A percentile compares a stretch with the other conserved stretches of the same genome.
These are phyloP conservation scores for Trichoderma koningiopsis DNA, from an alignment of 2,329 filamentous ascomycete genomes.

Conservation along the genomic window DNA sequence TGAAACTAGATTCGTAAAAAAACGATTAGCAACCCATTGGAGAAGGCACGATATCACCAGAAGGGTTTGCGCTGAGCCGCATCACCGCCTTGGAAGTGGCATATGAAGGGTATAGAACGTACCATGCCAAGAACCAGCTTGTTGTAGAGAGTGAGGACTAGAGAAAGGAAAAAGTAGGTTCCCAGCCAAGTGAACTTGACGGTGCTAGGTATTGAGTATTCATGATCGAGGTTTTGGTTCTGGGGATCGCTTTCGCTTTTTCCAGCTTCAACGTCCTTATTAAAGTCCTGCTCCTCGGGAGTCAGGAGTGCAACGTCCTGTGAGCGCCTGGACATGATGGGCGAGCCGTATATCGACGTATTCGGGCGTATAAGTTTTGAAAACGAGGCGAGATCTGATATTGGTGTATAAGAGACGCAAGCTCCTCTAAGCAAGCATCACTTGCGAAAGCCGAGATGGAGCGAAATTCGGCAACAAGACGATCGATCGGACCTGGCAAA, in stretches of 20 bases:
- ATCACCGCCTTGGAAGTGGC: neutral
- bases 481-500: neutral
- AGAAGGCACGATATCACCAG: neutral
- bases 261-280: constrained; percentile 35
- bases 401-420: neutral
- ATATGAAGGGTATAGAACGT: constrained; percentile 28
- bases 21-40: neutral
- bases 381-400: neutral
- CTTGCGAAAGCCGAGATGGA: constrained; percentile 1
- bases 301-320: constrained; percentile 37
- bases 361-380: neutral
- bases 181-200: constrained; percentile 54
- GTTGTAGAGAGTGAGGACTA: constrained; percentile 59
- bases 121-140: constrained; percentile 58
- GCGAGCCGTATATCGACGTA: neutral
- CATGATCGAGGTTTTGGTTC: constrained; percentile 45
- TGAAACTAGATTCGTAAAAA: constrained; percentile 47
- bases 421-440: constrained; percentile 10
- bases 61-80: too few relatives aligned
- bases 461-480: neutral
- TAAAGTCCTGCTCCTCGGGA: constrained; percentile 37
- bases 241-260: constrained; percentile 34
- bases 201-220: constrained; percentile 48
- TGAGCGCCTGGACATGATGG: constrained; percentile 39
- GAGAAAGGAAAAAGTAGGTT: constrained; percentile 54